phyloP scores from a whole-genome alignment of 192 early-diverging fungal species.

The Tieghemiomyces parasiticus region DNA sequence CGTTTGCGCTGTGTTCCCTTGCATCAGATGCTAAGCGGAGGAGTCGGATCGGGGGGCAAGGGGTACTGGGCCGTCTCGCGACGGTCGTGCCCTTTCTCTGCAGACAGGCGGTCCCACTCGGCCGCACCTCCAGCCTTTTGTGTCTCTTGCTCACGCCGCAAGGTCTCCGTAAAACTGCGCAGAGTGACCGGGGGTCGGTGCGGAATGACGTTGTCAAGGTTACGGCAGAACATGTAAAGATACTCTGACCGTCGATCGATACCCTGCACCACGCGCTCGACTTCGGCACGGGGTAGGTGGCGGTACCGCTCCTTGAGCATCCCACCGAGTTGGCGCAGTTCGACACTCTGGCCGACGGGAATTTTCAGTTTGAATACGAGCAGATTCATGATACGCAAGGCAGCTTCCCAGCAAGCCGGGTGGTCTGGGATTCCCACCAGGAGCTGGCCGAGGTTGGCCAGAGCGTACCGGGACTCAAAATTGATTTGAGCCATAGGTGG shows the following conservation, averaged over 20 bases:
- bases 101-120: too few relatives aligned
- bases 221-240: neutral
- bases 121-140: too few relatives aligned
- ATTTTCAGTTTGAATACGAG: neutral
- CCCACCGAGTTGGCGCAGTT: neutral
- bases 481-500: neutral
- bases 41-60: too few relatives aligned
- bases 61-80: too few relatives aligned
- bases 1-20: too few relatives aligned
- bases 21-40: too few relatives aligned
- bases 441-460: neutral
- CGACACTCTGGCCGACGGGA: neutral
- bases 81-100: too few relatives aligned
- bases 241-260: neutral
- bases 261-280: too few relatives aligned
- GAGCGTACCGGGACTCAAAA: neutral
- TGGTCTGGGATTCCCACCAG: neutral
- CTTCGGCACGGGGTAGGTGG: neutral
- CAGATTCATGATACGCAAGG: conserved; percentile 1
- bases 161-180: neutral
- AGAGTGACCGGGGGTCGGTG: neutral
- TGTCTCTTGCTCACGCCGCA: too few relatives aligned
- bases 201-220: conserved; percentile 2
- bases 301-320: neutral
- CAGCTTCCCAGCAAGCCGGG: neutral